phyloP scores from a whole-genome alignment of 1,284 basidiomycete genomes.

The Boletus nobilissimus region DNA sequence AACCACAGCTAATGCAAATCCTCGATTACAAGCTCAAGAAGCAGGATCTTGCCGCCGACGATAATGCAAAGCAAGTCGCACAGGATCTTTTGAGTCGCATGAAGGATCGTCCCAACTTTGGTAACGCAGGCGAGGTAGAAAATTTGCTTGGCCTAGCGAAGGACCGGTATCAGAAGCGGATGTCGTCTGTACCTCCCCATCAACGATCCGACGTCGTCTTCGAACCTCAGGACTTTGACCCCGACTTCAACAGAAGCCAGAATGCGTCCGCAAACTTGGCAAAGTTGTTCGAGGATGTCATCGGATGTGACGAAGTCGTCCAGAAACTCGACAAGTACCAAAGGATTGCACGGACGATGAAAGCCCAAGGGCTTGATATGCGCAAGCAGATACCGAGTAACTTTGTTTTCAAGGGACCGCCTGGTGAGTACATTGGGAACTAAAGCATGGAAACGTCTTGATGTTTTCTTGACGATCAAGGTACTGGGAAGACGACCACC shows the following conservation, averaged over 20 bases:
- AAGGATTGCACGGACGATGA: slow-evolving; percentile 56
- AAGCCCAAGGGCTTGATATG: slow-evolving; percentile 53
- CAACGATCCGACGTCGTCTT: slow-evolving; percentile 57
- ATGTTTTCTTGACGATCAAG: slow-evolving; percentile 19
- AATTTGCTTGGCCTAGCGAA: slow-evolving; percentile 67
- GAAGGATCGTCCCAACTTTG: slow-evolving; percentile 68
- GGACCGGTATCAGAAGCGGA: slow-evolving; percentile 56
- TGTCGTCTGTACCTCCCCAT: slow-evolving; percentile 46
- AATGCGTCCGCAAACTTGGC: slow-evolving; percentile 60
- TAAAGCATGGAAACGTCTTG: not conserved
- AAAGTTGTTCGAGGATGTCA: slow-evolving; percentile 67
- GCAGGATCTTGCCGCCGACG: slow-evolving; percentile 65
- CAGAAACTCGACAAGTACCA: slow-evolving; percentile 61
- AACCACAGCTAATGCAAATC: slow-evolving; percentile 60
- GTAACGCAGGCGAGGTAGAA: slow-evolving; percentile 73
- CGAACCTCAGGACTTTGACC: slow-evolving; percentile 69
- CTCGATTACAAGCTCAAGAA: slow-evolving; percentile 63
- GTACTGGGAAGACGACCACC: slow-evolving; percentile 56
- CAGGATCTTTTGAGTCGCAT: slow-evolving; percentile 60
- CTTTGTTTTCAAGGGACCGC: slow-evolving; percentile 77
- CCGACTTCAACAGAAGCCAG: slow-evolving; percentile 59
- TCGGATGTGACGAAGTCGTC: slow-evolving; percentile 66
- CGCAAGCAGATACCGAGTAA: slow-evolving; percentile 65
- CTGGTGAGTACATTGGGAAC: slow-evolving; percentile 52
- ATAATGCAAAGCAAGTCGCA: slow-evolving; percentile 62